Evolutionary conservation across 257 asterid genomes (phyloP).

Genomic region (Henckelia pumila): DNA sequence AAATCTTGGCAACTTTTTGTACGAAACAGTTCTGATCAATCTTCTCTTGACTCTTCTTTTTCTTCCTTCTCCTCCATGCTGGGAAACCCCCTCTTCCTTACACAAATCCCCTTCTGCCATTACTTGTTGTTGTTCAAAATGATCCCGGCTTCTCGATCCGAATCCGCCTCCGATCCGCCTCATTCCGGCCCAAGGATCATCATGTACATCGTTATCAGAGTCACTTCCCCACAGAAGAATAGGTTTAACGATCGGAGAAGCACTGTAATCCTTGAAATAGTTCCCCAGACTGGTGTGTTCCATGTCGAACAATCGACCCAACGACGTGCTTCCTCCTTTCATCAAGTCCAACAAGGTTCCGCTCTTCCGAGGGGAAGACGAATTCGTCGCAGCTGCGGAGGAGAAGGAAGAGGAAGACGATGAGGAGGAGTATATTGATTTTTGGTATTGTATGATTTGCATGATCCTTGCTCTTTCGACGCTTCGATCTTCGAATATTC

Average conservation of each 20-base stretch:
- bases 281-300: slow-evolving; percentile 63
- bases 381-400: slow-evolving; percentile 30
- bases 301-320: slow-evolving; percentile 64
- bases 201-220: slow-evolving; percentile 34
- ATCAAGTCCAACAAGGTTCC: slow-evolving; percentile 50
- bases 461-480: slow-evolving; percentile 40
- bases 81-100: no score
- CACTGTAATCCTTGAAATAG: slow-evolving; percentile 56
- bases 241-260: slow-evolving; percentile 51
- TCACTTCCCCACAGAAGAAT: slow-evolving; percentile 50
- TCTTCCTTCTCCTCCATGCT: no score
- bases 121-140: slow-evolving; percentile 18
- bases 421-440: slow-evolving; percentile 44
- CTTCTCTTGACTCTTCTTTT: slow-evolving; percentile 21
- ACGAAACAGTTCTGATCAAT: slow-evolving; percentile 48
- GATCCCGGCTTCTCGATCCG: slow-evolving; percentile 23
- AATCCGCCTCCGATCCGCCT: slow-evolving; percentile 22
- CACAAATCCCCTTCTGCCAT: slow-evolving; percentile 16
- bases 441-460: slow-evolving; percentile 54
- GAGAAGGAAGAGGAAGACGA: slow-evolving; percentile 33
- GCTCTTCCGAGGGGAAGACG: slow-evolving; percentile 35
- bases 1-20: slow-evolving; percentile 49
- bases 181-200: slow-evolving; percentile 55
- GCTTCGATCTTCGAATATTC: slow-evolving; percentile 32
- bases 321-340: slow-evolving; percentile 67